Evolutionary conservation across 148 eudicot genomes (phyloP).

Genomic region (Cornus controversa): DNA sequence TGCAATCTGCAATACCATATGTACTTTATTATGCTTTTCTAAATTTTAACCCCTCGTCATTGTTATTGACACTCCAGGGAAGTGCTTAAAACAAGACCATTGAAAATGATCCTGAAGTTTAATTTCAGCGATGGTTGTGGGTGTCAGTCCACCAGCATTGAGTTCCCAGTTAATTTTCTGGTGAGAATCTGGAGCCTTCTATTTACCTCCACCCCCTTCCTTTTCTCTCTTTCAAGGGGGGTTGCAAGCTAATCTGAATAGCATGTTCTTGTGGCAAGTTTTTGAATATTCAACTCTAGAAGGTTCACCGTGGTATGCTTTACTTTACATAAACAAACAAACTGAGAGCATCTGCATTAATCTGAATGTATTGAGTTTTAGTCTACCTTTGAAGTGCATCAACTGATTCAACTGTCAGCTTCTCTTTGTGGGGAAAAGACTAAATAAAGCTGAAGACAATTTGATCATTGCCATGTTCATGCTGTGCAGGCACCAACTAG

Average conservation of each 20-base stretch:
- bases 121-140: slow-evolving; percentile 50
- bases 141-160: slow-evolving; percentile 33
- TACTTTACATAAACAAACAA: slow-evolving; percentile 2
- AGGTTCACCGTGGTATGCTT: background rate
- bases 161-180: slow-evolving; percentile 47
- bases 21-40: too few relatives aligned
- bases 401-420: too few relatives aligned
- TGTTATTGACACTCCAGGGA: slow-evolving; percentile 24
- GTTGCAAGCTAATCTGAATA: background rate
- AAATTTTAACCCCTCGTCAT: background rate
- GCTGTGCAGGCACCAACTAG: slow-evolving; percentile 26
- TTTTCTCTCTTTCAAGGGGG: background rate
- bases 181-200: slow-evolving; percentile 20
- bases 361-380: too few relatives aligned
- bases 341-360: background rate
- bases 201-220: background rate
- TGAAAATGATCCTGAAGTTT: slow-evolving; percentile 39
- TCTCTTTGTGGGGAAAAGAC: too few relatives aligned
- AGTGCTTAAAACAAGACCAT: slow-evolving; percentile 36
- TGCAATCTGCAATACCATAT: too few relatives aligned
- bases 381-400: too few relatives aligned
- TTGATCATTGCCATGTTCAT: background rate
- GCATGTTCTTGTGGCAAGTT: background rate
- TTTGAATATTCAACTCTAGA: background rate
- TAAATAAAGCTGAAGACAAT: too few relatives aligned